These are phyloP conservation scores for Acanthochlamys bracteata DNA, from an alignment of 106 monocot genomes.

Conservation along the genomic window DNA sequence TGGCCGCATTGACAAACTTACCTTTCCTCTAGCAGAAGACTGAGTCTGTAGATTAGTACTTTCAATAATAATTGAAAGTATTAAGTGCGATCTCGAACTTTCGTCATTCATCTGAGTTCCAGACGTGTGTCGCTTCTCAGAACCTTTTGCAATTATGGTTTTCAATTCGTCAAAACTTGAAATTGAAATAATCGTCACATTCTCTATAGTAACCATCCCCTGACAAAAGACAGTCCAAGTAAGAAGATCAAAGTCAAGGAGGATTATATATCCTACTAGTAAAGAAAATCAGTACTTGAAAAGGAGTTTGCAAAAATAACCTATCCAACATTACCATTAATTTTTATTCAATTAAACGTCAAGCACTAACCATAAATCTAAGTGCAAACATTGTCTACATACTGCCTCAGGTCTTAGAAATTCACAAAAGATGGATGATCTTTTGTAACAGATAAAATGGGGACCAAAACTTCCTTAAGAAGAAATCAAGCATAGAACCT, in stretches of 20 bases:
- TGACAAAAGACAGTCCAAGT: slow-evolving; percentile 17
- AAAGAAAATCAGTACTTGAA: too few relatives aligned
- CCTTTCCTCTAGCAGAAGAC: slow-evolving; percentile 86
- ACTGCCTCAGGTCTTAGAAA: too few relatives aligned
- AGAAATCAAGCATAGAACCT: too few relatives aligned
- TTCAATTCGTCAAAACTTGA: slow-evolving; percentile 73
- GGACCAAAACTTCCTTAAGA: too few relatives aligned
- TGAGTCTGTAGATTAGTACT: slow-evolving; percentile 96
- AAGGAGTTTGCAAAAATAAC: too few relatives aligned
- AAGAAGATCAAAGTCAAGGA: not conserved
- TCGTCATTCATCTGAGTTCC: slow-evolving; percentile 96
- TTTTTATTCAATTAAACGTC: too few relatives aligned
- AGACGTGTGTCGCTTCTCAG: slow-evolving; percentile 68
- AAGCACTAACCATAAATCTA: too few relatives aligned
- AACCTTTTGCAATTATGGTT: slow-evolving; percentile 58
- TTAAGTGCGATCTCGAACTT: slow-evolving; percentile 96
- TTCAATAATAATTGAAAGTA: slow-evolving; percentile 90
- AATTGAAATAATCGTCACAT: slow-evolving; percentile 62
- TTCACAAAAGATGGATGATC: too few relatives aligned
- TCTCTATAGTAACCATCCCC: slow-evolving; percentile 95
- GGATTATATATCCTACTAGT: too few relatives aligned
- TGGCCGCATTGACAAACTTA: slow-evolving; percentile 7
- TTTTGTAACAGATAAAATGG: too few relatives aligned
- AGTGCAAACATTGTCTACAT: too few relatives aligned
- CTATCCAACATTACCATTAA: too few relatives aligned